These are phyloP conservation scores for Mallotus japonicus DNA, from an alignment of 441 rosid genomes.

Conservation along the genomic window DNA sequence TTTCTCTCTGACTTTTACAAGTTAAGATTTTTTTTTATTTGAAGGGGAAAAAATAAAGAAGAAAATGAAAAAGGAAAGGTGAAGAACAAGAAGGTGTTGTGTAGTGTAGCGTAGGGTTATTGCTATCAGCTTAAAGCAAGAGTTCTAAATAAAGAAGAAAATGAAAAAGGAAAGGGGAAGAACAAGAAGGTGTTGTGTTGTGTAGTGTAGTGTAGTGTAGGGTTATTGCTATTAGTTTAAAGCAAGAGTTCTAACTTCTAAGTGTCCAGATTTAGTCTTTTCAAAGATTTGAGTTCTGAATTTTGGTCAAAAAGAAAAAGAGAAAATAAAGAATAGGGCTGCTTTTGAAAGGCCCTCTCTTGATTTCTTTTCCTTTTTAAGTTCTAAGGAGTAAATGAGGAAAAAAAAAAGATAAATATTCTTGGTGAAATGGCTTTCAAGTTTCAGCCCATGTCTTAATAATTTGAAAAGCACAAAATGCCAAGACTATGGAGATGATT, in stretches of 20 bases:
- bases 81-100: background rate
- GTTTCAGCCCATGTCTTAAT: too few relatives aligned
- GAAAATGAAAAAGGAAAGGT: background rate
- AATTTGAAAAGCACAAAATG: too few relatives aligned
- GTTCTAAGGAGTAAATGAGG: background rate
- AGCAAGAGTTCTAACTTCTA: background rate
- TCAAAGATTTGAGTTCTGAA: background rate
- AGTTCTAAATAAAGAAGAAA: background rate
- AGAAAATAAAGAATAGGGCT: background rate
- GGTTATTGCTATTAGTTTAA: constrained; percentile 3
- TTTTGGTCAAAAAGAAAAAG: constrained; percentile 8
- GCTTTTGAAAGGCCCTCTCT: constrained; percentile 10
- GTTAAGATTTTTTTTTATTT: background rate
- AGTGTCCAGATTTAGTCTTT: background rate
- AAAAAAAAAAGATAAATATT: background rate
- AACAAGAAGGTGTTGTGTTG: too few relatives aligned
- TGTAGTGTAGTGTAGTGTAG: too few relatives aligned
- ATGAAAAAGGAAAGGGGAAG: background rate
- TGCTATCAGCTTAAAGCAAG: constrained; percentile 12
- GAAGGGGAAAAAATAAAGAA: background rate
- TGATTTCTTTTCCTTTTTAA: background rate
- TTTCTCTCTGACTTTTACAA: background rate
- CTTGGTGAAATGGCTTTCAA: too few relatives aligned
- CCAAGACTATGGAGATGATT: constrained; percentile 38
- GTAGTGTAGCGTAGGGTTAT: too few relatives aligned